Evolutionary conservation across 345 rosid species (phyloP).

Genomic region (rapeseed (Brassica napus)): DNA sequence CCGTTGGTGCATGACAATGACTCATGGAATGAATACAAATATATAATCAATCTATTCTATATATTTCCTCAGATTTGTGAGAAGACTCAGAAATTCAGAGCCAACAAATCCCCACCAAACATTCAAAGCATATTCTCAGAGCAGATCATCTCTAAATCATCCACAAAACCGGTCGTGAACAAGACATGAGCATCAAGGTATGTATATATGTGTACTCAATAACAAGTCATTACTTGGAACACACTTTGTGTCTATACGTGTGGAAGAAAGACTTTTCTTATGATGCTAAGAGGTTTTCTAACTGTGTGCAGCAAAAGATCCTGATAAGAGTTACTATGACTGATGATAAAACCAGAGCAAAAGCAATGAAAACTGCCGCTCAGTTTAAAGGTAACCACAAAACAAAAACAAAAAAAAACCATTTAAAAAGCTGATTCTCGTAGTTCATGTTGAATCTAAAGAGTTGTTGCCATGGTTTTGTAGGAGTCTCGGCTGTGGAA

Average conservation of each 20-base stretch:
- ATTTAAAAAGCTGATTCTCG: neutral
- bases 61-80: neutral
- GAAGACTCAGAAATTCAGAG: conserved; percentile 1
- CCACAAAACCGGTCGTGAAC: neutral
- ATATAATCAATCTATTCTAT: neutral
- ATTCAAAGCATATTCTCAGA: neutral
- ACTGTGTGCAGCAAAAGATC: conserved; percentile 40
- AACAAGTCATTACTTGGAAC: conserved; percentile 1
- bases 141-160: neutral
- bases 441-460: conserved; percentile 4
- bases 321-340: conserved; percentile 36
- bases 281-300: conserved; percentile 1
- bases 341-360: conserved; percentile 39
- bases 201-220: neutral
- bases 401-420: neutral
- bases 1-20: conserved; percentile 27
- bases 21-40: neutral
- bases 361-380: conserved; percentile 23
- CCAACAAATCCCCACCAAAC: neutral
- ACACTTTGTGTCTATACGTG: neutral
- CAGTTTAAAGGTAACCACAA: conserved; percentile 30
- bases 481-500: conserved; percentile 36
- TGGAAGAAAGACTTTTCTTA: neutral
- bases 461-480: neutral
- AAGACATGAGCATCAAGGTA: conserved; percentile 41